Conservation (phyloP, 139 green algal genomes). For the Coelastrella sp. region DNA sequence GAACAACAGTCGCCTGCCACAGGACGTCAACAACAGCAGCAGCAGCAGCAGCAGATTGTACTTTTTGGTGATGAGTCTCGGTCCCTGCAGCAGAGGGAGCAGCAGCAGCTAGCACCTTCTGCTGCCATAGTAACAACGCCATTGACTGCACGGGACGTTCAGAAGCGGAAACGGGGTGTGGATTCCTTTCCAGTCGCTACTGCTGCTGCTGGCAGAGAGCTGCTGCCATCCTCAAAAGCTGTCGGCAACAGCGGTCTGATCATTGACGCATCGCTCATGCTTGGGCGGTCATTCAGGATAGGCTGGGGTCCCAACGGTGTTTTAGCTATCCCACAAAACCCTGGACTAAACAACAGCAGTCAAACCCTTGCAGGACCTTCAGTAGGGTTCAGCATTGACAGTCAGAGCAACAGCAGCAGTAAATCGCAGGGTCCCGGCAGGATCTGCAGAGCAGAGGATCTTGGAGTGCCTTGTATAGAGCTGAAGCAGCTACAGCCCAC, state of each 20-base stretch:
- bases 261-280: constrained; percentile 73
- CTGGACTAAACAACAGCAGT: background rate
- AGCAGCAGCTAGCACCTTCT: background rate
- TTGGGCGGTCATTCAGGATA: constrained; percentile 77
- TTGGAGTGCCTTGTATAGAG: background rate
- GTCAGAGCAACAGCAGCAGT: background rate
- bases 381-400: constrained; percentile 26
- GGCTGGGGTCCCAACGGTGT: constrained; percentile 79
- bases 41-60: constrained; percentile 21
- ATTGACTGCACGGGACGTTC: background rate
- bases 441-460: constrained; percentile 19
- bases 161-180: background rate
- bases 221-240: background rate
- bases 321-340: constrained; percentile 58
- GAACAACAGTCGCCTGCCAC: background rate
- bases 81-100: constrained; percentile 10
- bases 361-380: constrained; percentile 8
- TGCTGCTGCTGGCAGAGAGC: background rate
- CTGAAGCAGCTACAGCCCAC: background rate
- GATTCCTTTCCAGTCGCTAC: background rate
- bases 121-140: background rate
- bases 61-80: background rate
- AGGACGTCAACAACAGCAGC: background rate
- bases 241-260: constrained; percentile 29
- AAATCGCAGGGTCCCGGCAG: background rate